Conservation (phyloP, 1,284 basidiomycete species). For the Ustilago sp. region DNA sequence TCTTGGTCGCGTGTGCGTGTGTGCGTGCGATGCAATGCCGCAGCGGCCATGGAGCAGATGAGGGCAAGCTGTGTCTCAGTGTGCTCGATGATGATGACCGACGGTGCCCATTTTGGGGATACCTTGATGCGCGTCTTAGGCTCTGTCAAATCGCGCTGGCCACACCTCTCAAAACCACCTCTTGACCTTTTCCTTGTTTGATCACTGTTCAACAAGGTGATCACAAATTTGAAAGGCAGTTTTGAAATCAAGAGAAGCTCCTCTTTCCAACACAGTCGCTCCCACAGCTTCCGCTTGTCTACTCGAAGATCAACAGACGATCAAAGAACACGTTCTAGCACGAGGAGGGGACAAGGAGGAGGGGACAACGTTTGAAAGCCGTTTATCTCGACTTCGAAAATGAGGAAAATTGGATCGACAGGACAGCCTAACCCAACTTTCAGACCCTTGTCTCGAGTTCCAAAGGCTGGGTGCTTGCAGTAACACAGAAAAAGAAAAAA, state of each 20-base stretch:
- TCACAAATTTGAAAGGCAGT: neutral
- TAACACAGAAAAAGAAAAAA: neutral
- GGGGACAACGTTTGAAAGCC: neutral
- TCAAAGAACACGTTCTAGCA: slow-evolving; percentile 34
- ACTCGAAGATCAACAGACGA: neutral
- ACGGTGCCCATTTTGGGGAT: slow-evolving; percentile 8
- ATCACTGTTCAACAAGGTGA: neutral
- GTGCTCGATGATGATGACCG: slow-evolving; percentile 6
- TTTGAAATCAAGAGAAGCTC: neutral
- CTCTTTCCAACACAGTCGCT: neutral
- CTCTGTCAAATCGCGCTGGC: slow-evolving; percentile 34
- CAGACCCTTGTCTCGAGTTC: neutral
- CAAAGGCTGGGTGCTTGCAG: neutral
- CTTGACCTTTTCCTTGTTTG: neutral
- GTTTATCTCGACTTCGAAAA: slow-evolving; percentile 2
- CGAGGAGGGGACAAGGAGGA: slow-evolving; percentile 11
- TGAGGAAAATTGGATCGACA: slow-evolving; percentile 8
- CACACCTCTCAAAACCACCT: neutral
- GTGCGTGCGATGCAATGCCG: neutral
- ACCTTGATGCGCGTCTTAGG: slow-evolving; percentile 12
- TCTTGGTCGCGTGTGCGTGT: neutral
- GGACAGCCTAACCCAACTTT: slow-evolving; percentile 1
- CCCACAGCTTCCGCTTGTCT: neutral
- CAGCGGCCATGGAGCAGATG: neutral
- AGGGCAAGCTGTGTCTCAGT: neutral